Percentiles rank a stretch among this genome's conserved stretches.
Evolutionary conservation across 192 early-diverging fungal genomes (phyloP).

Genomic region (Podila verticillata): DNA sequence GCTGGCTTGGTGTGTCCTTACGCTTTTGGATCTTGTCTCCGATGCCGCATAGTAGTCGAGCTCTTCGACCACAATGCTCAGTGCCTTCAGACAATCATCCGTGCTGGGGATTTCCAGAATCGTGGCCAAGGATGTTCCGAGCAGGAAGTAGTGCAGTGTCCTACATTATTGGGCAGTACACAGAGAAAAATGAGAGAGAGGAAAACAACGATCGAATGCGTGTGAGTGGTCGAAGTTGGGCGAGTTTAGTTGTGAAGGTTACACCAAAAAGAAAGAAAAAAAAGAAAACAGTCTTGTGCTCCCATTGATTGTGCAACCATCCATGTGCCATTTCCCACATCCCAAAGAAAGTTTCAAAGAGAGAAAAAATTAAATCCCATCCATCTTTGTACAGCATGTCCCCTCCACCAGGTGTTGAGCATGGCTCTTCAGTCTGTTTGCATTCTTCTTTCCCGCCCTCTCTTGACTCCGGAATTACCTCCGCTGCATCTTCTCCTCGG

Average conservation of each 20-base stretch:
- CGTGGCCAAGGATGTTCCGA: constrained; percentile 33
- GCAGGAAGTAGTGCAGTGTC: constrained; percentile 20
- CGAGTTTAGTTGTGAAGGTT: too few species aligned
- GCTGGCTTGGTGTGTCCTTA: not conserved
- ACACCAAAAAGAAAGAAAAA: too few species aligned
- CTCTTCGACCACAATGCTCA: constrained; percentile 17
- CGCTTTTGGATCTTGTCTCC: constrained; percentile 27
- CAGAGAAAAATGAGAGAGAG: not conserved
- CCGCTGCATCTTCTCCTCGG: constrained; percentile 39
- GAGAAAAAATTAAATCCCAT: too few species aligned
- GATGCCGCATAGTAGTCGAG: constrained; percentile 17
- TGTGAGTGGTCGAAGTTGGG: too few species aligned
- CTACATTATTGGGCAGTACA: not conserved
- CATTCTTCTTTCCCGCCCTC: not conserved
- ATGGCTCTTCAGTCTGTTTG: too few species aligned
- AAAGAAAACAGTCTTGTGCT: too few species aligned
- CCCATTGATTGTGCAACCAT: too few species aligned
- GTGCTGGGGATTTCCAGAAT: constrained; percentile 35
- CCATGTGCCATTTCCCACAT: too few species aligned
- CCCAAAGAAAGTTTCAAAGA: too few species aligned
- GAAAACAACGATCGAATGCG: not conserved
- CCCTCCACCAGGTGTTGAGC: too few species aligned
- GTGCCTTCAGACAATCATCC: constrained; percentile 19
- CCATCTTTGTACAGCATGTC: too few species aligned
- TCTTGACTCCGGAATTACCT: constrained; percentile 15